Conservation (phyloP, 805 yeast species). For the Ogataea neopini region DNA sequence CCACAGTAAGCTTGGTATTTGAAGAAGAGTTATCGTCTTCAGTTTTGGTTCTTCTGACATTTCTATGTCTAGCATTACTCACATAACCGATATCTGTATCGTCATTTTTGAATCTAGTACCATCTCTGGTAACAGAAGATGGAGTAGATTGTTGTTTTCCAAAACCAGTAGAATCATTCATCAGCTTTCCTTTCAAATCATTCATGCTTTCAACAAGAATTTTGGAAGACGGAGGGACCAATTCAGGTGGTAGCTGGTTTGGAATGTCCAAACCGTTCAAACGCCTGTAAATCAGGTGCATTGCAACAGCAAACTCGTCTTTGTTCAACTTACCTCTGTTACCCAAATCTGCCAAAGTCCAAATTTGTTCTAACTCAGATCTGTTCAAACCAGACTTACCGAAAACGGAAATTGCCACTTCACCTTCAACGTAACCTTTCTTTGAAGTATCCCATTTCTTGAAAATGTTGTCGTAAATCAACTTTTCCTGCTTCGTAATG, state of each 20-base stretch:
- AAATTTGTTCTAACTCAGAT: conserved; percentile 82
- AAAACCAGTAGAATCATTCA: conserved; percentile 36
- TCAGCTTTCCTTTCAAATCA: conserved; percentile 67
- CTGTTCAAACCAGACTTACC: conserved; percentile 89
- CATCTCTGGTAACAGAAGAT: conserved; percentile 42
- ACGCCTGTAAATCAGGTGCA: conserved; percentile 92
- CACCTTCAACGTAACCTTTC: conserved; percentile 74
- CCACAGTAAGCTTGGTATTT: conserved; percentile 45
- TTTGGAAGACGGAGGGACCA: conserved; percentile 83
- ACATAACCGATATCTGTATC: conserved; percentile 69
- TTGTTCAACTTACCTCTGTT: conserved; percentile 81
- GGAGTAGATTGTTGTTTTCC: conserved; percentile 18
- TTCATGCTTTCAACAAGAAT: conserved; percentile 69
- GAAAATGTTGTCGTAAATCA: conserved; percentile 83
- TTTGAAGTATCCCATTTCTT: conserved; percentile 77
- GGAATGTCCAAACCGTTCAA: conserved; percentile 90
- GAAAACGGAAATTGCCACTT: conserved; percentile 80
- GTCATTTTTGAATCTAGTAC: conserved; percentile 69
- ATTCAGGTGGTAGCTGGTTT: conserved; percentile 76
- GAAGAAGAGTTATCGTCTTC: conserved; percentile 20
- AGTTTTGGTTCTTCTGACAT: conserved; percentile 32
- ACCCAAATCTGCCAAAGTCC: conserved; percentile 85
- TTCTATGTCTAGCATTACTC: conserved; percentile 57
- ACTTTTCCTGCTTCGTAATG: conserved; percentile 84
- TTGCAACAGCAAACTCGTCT: conserved; percentile 94